Evolutionary conservation across 2,329 filamentous ascomycete species (phyloP).

Genomic region (Trichoderma hamatum): DNA sequence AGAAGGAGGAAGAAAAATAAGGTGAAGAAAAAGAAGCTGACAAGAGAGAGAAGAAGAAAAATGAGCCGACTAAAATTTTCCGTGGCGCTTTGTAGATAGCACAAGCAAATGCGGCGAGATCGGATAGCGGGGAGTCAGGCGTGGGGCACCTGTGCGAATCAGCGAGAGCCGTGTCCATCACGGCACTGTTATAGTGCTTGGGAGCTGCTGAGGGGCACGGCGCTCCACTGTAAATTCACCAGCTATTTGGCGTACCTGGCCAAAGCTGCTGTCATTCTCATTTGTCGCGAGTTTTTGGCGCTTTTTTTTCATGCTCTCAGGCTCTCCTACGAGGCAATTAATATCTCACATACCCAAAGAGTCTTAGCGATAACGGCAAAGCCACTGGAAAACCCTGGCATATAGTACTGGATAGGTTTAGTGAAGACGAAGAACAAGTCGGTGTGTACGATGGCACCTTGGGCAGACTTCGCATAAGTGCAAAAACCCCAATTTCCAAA

Average conservation of each 20-base stretch:
- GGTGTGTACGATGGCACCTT: too few relatives aligned
- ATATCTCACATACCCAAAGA: too few relatives aligned
- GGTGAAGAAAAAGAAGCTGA: slow-evolving; percentile 15
- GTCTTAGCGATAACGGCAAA: not conserved
- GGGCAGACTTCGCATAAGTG: too few relatives aligned
- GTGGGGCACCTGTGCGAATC: slow-evolving; percentile 15
- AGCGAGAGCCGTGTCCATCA: not conserved
- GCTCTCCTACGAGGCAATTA: not conserved
- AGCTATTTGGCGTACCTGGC: not conserved
- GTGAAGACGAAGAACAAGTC: not conserved
- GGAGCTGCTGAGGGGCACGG: not conserved
- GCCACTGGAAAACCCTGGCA: not conserved
- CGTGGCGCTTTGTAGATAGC: slow-evolving; percentile 21
- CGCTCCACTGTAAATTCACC: not conserved
- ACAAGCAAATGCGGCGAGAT: slow-evolving; percentile 26
- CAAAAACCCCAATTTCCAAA: too few relatives aligned
- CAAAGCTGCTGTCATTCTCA: slow-evolving; percentile 22
- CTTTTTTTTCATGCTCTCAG: not conserved
- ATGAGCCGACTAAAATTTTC: slow-evolving; percentile 24
- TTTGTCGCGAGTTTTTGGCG: slow-evolving; percentile 8
- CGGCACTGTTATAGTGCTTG: not conserved
- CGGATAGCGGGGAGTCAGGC: slow-evolving; percentile 28
- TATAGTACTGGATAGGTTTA: not conserved
- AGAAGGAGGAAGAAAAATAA: slow-evolving; percentile 3
- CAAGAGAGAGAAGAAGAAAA: slow-evolving; percentile 7